phyloP scores from a whole-genome alignment of 2,329 filamentous ascomycete genomes.

The Aspergillus novoparasiticus region DNA sequence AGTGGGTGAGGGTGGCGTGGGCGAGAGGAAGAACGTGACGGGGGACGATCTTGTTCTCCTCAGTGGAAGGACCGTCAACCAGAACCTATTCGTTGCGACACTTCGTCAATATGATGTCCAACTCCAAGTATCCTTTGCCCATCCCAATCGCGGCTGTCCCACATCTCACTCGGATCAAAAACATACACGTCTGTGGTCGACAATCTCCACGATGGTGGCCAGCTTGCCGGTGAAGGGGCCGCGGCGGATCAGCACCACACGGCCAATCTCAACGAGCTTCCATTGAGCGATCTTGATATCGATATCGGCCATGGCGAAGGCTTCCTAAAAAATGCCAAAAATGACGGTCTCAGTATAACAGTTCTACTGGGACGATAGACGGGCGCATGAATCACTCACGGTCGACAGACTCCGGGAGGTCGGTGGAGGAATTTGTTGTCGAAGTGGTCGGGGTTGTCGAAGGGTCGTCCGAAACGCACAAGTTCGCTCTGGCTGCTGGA shows the following conservation, averaged over 20 bases:
- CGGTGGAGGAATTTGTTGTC: constrained; percentile 41
- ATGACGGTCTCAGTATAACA: constrained; percentile 28
- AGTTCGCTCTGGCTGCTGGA: constrained; percentile 29
- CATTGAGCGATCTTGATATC: constrained; percentile 80
- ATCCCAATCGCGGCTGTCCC: neutral
- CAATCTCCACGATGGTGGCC: constrained; percentile 96
- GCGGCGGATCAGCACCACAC: constrained; percentile 87
- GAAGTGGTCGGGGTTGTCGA: constrained; percentile 44
- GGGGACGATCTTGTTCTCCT: constrained; percentile 76
- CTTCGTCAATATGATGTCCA: constrained; percentile 21
- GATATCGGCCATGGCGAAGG: constrained; percentile 79
- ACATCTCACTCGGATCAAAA: constrained; percentile 34
- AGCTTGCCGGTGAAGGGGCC: constrained; percentile 83
- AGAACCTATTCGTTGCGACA: constrained; percentile 67
- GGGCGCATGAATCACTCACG: constrained; percentile 36
- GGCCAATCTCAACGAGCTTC: constrained; percentile 98
- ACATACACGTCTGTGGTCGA: constrained; percentile 99
- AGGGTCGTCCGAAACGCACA: constrained; percentile 36
- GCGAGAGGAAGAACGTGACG: constrained; percentile 84
- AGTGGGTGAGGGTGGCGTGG: constrained; percentile 83
- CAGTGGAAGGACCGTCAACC: constrained; percentile 88
- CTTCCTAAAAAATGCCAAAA: constrained; percentile 50
- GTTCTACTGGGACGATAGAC: constrained; percentile 16
- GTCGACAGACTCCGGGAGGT: constrained; percentile 43
- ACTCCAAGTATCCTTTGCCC: constrained; percentile 6